Base-by-base conservation (phyloP, 768 basidiomycete genomes). In the Collybia mongolica region DNA sequence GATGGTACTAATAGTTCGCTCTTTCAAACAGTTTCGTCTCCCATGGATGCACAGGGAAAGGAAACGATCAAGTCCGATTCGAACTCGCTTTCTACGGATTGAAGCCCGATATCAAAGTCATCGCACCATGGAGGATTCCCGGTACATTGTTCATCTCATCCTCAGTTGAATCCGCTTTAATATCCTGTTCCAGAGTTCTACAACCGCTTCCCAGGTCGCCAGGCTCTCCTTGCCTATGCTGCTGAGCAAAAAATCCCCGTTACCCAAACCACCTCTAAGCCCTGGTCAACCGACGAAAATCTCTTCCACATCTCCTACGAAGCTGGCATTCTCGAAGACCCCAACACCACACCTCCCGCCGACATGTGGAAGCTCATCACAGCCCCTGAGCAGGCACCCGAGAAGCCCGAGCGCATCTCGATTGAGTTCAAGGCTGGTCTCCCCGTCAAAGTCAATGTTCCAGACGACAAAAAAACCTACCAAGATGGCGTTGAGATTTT, bases 271-370 rank as follows among this genome's bases (percentile, higher is more conserved):
- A 81, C 90, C 9, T 81, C 95, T 48, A 98, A 98, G 74, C 96
- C 97, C 32, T 99, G 97, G 97, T 98, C 96, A 2, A 99, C 97
- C 5, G 96, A 99, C 67, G 97, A 98, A 74, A 99, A 98, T 75
- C 80, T 99, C 42, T 98, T 96, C 86, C 97, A 99, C 77, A 99
- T 98, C 72, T 98, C 97, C 15, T 99, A 98, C 73, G 97, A 99
- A 71, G 96, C 97, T 9, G 97, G 96, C 39, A 98, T 99, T 68
- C 85, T 99, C 56, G 97, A 99, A 69, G 90, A 98, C 65, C 97
- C 97, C 55, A 83, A 96, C 77, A 85, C 76, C 52, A 98, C 93
- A 5, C 97, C 97, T 46, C 96, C 96, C 15, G 66, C 68, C 11
- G 96, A 98, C 77, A 99, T 99, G 97, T 99, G 97, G 97, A 98